These are phyloP conservation scores for Sporisorium iseilematis-ciliati DNA, from an alignment of 1,284 basidiomycete species.

Conservation along the genomic window DNA sequence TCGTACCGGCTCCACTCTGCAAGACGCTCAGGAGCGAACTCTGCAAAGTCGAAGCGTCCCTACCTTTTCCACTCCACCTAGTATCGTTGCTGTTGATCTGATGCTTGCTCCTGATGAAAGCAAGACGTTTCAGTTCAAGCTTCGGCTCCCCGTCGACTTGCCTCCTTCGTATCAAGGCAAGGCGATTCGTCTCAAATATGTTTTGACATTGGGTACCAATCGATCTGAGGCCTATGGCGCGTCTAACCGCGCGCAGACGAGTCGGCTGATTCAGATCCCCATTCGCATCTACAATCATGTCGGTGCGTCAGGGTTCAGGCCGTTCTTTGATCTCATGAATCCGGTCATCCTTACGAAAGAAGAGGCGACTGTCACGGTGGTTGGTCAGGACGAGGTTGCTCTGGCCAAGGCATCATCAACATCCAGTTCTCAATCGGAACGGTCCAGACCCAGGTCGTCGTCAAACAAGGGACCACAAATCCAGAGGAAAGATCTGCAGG, in stretches of 20 bases:
- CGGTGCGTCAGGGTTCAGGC: slow-evolving; percentile 66
- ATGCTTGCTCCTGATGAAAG: slow-evolving; percentile 82
- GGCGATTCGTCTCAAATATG: slow-evolving; percentile 86
- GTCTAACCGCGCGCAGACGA: slow-evolving; percentile 72
- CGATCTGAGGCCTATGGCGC: slow-evolving; percentile 70
- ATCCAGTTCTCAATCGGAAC: background rate
- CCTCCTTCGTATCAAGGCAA: slow-evolving; percentile 91
- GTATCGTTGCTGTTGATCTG: slow-evolving; percentile 86
- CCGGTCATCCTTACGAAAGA: slow-evolving; percentile 70
- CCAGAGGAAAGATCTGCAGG: slow-evolving; percentile 23
- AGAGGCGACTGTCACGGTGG: slow-evolving; percentile 55
- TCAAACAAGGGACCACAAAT: slow-evolving; percentile 13
- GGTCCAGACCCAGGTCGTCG: background rate
- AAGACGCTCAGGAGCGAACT: slow-evolving; percentile 72
- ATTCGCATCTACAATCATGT: slow-evolving; percentile 88
- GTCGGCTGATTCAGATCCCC: slow-evolving; percentile 86
- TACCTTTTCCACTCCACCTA: slow-evolving; percentile 82
- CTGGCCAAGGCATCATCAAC: background rate
- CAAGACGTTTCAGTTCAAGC: slow-evolving; percentile 73
- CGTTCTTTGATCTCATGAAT: slow-evolving; percentile 71
- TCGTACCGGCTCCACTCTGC: slow-evolving; percentile 74
- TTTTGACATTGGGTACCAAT: slow-evolving; percentile 86
- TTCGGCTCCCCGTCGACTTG: slow-evolving; percentile 75
- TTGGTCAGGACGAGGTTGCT: slow-evolving; percentile 15
- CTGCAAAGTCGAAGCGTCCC: slow-evolving; percentile 75